Percentiles rank a stretch among this genome's conserved stretches.
Conservation (phyloP, 192 early-diverging fungal genomes). For the Geranomyces michiganensis region DNA sequence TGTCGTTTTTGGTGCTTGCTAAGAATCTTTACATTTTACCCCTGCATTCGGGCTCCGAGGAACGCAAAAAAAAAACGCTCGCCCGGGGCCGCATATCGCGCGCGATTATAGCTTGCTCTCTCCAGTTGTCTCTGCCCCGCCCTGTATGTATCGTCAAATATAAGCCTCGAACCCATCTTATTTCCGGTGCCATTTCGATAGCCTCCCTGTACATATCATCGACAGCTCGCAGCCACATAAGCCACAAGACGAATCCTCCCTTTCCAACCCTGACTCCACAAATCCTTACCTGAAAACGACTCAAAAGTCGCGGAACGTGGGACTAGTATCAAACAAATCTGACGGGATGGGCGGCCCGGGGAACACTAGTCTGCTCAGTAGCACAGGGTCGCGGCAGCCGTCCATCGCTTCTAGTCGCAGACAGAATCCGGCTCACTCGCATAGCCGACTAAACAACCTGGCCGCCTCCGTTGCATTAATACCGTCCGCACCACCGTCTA, state of each 20-base stretch:
- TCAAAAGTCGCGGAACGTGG: neutral
- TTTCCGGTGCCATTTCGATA: neutral
- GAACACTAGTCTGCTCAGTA: neutral
- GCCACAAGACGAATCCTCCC: neutral
- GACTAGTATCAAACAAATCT: neutral
- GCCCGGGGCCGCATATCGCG: constrained; percentile 3
- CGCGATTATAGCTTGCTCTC: neutral
- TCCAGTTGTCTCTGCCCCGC: neutral
- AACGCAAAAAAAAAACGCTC: neutral
- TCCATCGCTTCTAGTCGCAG: constrained; percentile 3
- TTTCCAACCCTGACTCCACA: neutral
- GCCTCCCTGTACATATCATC: neutral
- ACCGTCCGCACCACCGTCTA: neutral
- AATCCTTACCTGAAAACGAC: neutral
- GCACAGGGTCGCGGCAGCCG: constrained; percentile 12
- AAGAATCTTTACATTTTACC: no score
- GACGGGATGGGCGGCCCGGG: neutral
- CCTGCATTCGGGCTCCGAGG: constrained; percentile 6
- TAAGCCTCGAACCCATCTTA: neutral
- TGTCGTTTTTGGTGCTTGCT: no score
- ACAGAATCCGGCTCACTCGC: neutral
- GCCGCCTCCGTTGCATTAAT: neutral
- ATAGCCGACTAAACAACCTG: neutral
- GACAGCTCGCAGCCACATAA: neutral
- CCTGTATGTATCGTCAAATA: no score